Conservation (phyloP, 805 yeast genomes). For the Cephaloascus albidus region DNA sequence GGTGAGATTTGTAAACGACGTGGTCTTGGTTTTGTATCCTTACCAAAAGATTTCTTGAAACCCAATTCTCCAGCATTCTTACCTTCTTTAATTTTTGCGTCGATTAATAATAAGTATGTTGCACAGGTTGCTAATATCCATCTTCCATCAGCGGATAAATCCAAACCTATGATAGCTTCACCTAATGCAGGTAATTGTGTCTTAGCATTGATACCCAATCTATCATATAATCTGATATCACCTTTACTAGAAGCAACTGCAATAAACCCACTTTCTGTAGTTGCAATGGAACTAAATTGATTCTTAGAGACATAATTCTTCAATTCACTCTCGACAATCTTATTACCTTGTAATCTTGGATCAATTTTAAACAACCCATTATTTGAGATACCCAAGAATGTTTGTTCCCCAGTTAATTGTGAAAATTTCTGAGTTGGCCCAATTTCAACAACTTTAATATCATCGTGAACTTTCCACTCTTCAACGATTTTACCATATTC, state of each 20-base stretch:
- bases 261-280: slow-evolving; percentile 65
- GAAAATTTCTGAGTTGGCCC: slow-evolving; percentile 70
- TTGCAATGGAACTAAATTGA: slow-evolving; percentile 50
- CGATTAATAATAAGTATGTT: slow-evolving; percentile 61
- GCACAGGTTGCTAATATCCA: slow-evolving; percentile 78
- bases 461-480: slow-evolving; percentile 58
- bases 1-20: slow-evolving; percentile 59
- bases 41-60: slow-evolving; percentile 54
- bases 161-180: slow-evolving; percentile 58
- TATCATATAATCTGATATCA: slow-evolving; percentile 65
- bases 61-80: slow-evolving; percentile 53
- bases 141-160: slow-evolving; percentile 69
- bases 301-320: slow-evolving; percentile 48
- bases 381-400: slow-evolving; percentile 59
- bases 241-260: slow-evolving; percentile 75
- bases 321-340: slow-evolving; percentile 47
- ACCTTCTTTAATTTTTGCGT: slow-evolving; percentile 54
- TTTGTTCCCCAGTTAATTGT: slow-evolving; percentile 65
- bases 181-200: slow-evolving; percentile 78
- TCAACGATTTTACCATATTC: slow-evolving; percentile 78
- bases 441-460: slow-evolving; percentile 42
- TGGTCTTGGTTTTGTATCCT: slow-evolving; percentile 60
- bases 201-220: slow-evolving; percentile 68
- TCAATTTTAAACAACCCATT: slow-evolving; percentile 69
- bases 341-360: slow-evolving; percentile 57